These are phyloP conservation scores for Saturnispora diversa DNA, from an alignment of 805 yeast species.

Conservation along the genomic window DNA sequence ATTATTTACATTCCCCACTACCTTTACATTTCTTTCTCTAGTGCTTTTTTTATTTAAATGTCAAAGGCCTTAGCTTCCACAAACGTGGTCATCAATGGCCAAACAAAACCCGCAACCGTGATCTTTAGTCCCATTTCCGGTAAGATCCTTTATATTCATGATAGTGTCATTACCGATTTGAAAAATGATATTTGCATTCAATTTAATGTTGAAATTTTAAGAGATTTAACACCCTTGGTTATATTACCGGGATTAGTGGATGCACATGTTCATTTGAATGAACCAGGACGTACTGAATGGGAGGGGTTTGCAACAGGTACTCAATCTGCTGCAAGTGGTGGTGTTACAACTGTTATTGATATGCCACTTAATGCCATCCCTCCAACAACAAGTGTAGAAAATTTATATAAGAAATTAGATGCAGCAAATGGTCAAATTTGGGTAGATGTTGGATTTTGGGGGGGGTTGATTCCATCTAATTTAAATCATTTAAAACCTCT, in stretches of 20 bases:
- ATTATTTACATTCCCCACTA: too few relatives aligned
- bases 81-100: conserved; percentile 44
- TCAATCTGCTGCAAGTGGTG: conserved; percentile 89
- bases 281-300: conserved; percentile 98
- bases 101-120: conserved; percentile 51
- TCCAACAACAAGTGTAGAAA: conserved; percentile 80
- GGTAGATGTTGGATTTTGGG: conserved; percentile 97
- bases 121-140: conserved; percentile 51
- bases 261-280: conserved; percentile 89
- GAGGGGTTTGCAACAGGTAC: conserved; percentile 98
- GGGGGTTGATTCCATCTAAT: conserved; percentile 83
- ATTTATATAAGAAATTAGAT: conserved; percentile 61
- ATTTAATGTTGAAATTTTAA: conserved; percentile 37
- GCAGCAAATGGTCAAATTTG: conserved; percentile 80
- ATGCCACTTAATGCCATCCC: conserved; percentile 97
- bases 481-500: conserved; percentile 62
- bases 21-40: neutral
- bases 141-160: conserved; percentile 48
- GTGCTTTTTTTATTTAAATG: conserved; percentile 29
- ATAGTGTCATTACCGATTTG: conserved; percentile 30
- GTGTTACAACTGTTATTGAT: conserved; percentile 91
- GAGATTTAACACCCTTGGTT: conserved; percentile 53
- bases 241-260: conserved; percentile 90
- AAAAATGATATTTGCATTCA: conserved; percentile 34
- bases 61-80: conserved; percentile 57